Evolutionary conservation across 2,329 filamentous ascomycete species (phyloP).

Genomic region (Penicillium sp.): DNA sequence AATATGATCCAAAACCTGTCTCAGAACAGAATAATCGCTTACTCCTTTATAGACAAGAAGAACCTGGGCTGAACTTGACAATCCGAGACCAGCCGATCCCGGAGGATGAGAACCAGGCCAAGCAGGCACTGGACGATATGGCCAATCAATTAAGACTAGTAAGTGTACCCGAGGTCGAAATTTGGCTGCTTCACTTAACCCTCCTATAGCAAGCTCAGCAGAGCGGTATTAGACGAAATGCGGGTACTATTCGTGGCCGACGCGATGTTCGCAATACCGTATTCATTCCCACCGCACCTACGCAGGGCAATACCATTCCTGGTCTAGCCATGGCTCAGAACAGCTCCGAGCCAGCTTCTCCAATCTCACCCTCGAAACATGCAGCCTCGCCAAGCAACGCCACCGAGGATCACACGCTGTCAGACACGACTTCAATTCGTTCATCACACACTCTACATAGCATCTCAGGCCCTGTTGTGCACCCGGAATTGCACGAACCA

Average conservation of each 20-base stretch:
- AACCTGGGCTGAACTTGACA: slow-evolving; percentile 51
- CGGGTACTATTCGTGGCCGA: slow-evolving; percentile 81
- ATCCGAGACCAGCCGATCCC: slow-evolving; percentile 56
- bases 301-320: slow-evolving; percentile 41
- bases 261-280: slow-evolving; percentile 92
- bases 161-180: slow-evolving; percentile 23
- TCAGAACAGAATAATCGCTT: slow-evolving; percentile 30
- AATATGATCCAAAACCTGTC: slow-evolving; percentile 25
- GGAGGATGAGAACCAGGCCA: slow-evolving; percentile 56
- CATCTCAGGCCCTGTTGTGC: slow-evolving; percentile 70
- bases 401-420: slow-evolving; percentile 69
- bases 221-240: slow-evolving; percentile 65
- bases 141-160: slow-evolving; percentile 54
- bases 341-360: slow-evolving; percentile 39
- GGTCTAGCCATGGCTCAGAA: slow-evolving; percentile 33
- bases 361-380: slow-evolving; percentile 40
- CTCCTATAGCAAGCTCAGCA: slow-evolving; percentile 49
- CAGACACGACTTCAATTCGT: slow-evolving; percentile 89
- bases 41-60: slow-evolving; percentile 43
- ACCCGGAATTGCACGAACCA: slow-evolving; percentile 78
- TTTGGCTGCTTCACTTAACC: slow-evolving; percentile 25
- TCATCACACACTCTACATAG: slow-evolving; percentile 80
- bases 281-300: slow-evolving; percentile 65
- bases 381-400: slow-evolving; percentile 57
- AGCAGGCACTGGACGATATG: slow-evolving; percentile 54